Conservation (phyloP, 116 monocot species). For the Papilionanthe hybrid region DNA sequence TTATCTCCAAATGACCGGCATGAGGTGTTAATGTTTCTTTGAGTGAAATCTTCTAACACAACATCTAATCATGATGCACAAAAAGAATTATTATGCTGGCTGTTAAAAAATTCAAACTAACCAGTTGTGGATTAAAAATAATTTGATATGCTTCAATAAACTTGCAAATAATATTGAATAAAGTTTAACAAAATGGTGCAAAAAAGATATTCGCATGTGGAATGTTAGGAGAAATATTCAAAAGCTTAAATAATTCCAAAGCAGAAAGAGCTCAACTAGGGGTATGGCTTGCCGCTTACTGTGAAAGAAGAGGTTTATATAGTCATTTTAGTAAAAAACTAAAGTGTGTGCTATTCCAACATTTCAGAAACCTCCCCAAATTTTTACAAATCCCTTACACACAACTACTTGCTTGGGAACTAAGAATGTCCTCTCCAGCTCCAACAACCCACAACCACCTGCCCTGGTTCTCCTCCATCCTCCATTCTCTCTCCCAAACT, state of each 20-base stretch:
- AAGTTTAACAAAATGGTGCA: not conserved
- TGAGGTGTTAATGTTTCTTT: not conserved
- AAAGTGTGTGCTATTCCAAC: slow-evolving; percentile 6
- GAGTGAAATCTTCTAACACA: not conserved
- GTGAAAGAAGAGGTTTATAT: not conserved
- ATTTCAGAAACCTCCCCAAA: not conserved
- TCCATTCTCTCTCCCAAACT: slow-evolving; percentile 23
- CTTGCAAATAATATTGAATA: not conserved
- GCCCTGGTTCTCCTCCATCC: slow-evolving; percentile 8
- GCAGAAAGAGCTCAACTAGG: not conserved
- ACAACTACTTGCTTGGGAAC: slow-evolving; percentile 3
- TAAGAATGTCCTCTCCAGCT: slow-evolving; percentile 6
- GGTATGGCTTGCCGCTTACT: not conserved
- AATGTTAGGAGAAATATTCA: not conserved
- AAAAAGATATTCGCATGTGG: not conserved
- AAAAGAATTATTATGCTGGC: not conserved
- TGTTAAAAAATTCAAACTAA: too few species aligned
- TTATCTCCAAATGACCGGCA: not conserved
- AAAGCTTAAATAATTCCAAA: slow-evolving; percentile 1
- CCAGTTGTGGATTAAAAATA: not conserved
- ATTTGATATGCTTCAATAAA: not conserved
- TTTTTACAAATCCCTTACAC: slow-evolving; percentile 2
- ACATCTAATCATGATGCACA: not conserved
- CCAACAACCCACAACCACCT: not conserved
- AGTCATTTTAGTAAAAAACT: not conserved